Evolutionary conservation across 1,139 yeast genomes (phyloP), one percentile per base, ranked within the genome.

Genomic region (Lodderomyces margitis): DNA sequence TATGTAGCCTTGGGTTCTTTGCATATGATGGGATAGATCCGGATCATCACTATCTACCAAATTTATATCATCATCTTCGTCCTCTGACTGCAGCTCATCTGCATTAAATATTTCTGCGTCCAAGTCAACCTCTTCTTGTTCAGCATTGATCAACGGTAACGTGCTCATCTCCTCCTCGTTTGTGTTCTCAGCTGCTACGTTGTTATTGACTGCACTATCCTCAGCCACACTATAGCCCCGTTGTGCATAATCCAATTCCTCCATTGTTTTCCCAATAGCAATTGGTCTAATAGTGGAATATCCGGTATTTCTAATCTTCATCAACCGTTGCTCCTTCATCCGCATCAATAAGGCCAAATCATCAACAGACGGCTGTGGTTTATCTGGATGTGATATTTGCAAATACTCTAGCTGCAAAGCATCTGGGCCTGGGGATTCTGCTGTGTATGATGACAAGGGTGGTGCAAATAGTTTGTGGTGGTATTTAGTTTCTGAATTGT

Each of bases 221-320:
- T 42, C 45, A 8, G 37, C 39, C 25, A 16, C 21, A 32, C 34
- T 40, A 23, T 33, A 28, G 15, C 41, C 39, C 19, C 37, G 44
- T 14, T 46, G 46, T 20, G 59, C 71, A 37, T 49, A 45, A 23
- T 69, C 75, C 3, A 76, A 49, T 40, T 74, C 72, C 30, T 69
- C 74, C 78, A 80, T 68, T 3, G 85, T 80, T 50, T 69, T 73
- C 15, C 71, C 71, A 5, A 81, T 52, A 0, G 87, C 87, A 25
- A 78, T 61, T 0, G 87, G 87, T 21, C 70, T 62, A 30, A 81
- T 54, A 25, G 71, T 65, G 8, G 64, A 52, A 52, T 73, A 75
- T 0, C 87, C 87, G 33, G 70, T 62, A 20, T 62, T 67, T 24
- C 75, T 62, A 17, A 80, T 65, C 8, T 61, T 61, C 34, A 65